phyloP scores from a whole-genome alignment of 345 rosid species.

The Viola odorata region DNA sequence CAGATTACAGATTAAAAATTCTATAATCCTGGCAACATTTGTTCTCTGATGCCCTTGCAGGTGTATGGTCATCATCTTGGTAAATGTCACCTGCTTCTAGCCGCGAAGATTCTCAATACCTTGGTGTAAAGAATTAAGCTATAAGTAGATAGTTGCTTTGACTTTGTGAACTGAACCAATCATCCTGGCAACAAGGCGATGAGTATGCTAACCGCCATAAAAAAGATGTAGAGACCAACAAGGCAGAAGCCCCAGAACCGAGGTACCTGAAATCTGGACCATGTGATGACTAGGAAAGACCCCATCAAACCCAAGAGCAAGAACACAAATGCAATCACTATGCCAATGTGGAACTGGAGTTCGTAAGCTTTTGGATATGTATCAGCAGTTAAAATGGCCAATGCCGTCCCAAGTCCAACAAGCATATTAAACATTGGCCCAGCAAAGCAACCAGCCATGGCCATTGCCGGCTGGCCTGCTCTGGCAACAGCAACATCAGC shows the following conservation, averaged over 20 bases:
- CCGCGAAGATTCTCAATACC: too few species aligned
- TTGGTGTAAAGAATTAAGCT: too few species aligned
- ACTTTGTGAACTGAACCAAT: slow-evolving; percentile 11
- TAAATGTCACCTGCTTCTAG: background rate
- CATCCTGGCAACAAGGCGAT: slow-evolving; percentile 55
- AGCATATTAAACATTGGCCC: slow-evolving; percentile 99
- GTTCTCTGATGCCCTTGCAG: background rate
- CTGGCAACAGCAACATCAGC: slow-evolving; percentile 95
- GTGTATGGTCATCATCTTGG: background rate
- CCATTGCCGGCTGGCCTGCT: slow-evolving; percentile 98
- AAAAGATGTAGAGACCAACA: slow-evolving; percentile 69
- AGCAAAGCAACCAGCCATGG: slow-evolving; percentile 99
- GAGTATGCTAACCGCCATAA: slow-evolving; percentile 57
- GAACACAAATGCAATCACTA: slow-evolving; percentile 84
- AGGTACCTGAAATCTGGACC: slow-evolving; percentile 92
- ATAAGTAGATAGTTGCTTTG: too few species aligned
- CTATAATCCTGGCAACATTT: slow-evolving; percentile 8
- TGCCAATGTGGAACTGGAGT: slow-evolving; percentile 73
- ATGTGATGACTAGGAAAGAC: slow-evolving; percentile 78
- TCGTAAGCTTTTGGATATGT: slow-evolving; percentile 71
- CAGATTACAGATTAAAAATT: slow-evolving; percentile 23
- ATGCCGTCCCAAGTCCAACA: slow-evolving; percentile 83
- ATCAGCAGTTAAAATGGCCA: slow-evolving; percentile 69
- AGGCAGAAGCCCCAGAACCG: slow-evolving; percentile 93
- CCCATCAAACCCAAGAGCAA: slow-evolving; percentile 88